Evolutionary conservation across 2,329 filamentous ascomycete species (phyloP), one percentile per base, ranked within the genome.

Genomic region (Eutypella sp.): DNA sequence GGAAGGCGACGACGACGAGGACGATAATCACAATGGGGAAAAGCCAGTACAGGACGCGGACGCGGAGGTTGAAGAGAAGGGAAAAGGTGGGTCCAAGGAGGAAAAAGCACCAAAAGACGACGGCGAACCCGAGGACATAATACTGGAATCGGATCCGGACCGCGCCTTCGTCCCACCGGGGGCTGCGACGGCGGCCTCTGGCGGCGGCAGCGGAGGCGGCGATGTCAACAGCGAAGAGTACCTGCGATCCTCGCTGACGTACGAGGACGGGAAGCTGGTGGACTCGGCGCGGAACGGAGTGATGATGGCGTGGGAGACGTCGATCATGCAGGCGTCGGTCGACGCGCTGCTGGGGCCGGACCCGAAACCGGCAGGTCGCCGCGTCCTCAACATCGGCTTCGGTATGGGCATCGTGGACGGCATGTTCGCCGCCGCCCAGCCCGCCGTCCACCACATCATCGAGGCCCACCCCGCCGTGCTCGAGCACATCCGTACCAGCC

Each of bases 281-380:
- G 88, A 93, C 60, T 75, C 80, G 3, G 79, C 82, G 52, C 76
- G 82, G 50, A 95, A 95, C 63, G 89, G 87, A 43, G 87, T 95
- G 39, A 95, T 95, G 89, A 95, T 95, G 89, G 78, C 84, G 33
- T 95, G 89, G 89, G 89, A 95, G 67, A 86, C 84, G 2, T 81
- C 84, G 53, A 93, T 95, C 57, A 95, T 95, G 89, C 78, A 79
- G 48, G 77, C 79, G 42, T 89, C 86, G 45, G 88, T 89, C 39
- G 76, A 84, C 50, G 76, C 80, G 13, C 72, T 95, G 1, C 71
- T 85, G 1, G 63, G 65, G 0, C 25, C 25, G 7, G 25, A 13
- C 25, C 25, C 25, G 25, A 13, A 34, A 44, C 62, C 0, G 86
- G 84, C 2, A 78, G 86, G 53, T n/a, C n/a, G n/a, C n/a, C 79